Base-by-base conservation (phyloP, 768 basidiomycete species). In the Mrakia frigida region DNA sequence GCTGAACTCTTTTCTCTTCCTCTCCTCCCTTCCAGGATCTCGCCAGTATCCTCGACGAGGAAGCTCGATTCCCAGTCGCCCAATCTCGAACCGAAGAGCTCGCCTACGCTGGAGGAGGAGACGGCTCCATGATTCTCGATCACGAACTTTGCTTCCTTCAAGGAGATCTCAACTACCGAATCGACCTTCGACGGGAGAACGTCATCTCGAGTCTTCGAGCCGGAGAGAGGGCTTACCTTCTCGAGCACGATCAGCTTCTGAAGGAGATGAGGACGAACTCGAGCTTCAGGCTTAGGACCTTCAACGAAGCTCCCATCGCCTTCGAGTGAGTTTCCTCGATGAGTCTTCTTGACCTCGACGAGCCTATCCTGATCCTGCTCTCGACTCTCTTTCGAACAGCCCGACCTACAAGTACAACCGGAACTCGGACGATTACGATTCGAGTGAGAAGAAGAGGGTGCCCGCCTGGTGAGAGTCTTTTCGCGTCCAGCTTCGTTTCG, bases 131-230 rank as follows among this genome's bases (percentile, higher is more conserved):
- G 88, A 89, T 94, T 21, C 85, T 96, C 63, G 96, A 99, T 81
- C 96, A 99, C 83, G 96, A 99, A 81, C 88, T 96, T 69, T 92
- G 94, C 74, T 89, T 98, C 73, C 91, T 95, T 68, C 93, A 90
- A 77, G 96, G 96, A 0, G 96, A 98, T 83, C 87, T 99, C 85
- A 99, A 99, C 84, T 99, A 98, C 82, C 93, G 96, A 61, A 95
- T 98, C 79, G 95, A 98, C 83, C 90, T 92, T 80, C 89, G 94
- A 1, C 87, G 96, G 35, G 95, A 98, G 33, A 86, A 88, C 46
- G 92, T 95, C 79, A 84, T 93, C 67, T 84, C 89, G 0, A 87
- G 89, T 41, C 86, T 95, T 71, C 85, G 88, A n/a, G 84, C 88
- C 0, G 88, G 88, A 46, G 91, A 96, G 68, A 84, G 89, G 28